Evolutionary conservation across 176 grass and related monocot species (phyloP), one percentile per base, ranked within the genome.

Genomic region (Lolium perenne): DNA sequence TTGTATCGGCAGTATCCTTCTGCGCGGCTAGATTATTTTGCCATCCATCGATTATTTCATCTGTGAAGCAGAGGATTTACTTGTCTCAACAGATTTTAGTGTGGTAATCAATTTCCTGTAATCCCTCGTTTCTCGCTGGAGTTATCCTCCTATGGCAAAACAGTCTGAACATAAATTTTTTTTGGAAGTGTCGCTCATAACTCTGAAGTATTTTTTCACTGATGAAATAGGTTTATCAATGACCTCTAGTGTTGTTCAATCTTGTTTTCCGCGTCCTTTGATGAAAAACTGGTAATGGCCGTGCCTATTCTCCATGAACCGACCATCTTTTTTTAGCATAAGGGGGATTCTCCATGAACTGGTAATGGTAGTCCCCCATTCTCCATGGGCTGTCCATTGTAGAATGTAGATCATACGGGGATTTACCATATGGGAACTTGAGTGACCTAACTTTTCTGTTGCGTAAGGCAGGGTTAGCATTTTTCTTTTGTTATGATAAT

Each of bases 231-330:
- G 4, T 35, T 48, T 16, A 50, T 17, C 50, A 9, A 69, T 82
- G 63, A 2, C 40, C 60, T 64, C 10, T 69, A 2, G 0, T 62
- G 15, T 53, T 53, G 57, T n/a, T 49, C 1, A 18, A 32, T 41
- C 54, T 83, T 8, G 22, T 61, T 83, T 84, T 84, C 21, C 38
- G 16, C 81, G 74, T 83, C 38, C 22, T n/a, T 83, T 4, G 15
- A 32, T 61, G 53, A 32, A 49, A 56, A 32, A 35, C 32, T 2
- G 32, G 32, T 35, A 35, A 29, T 29, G 2, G 26, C 26, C 26
- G 26, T 29, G 26, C 32, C 32, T 35, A 35, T 35, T 35, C 32
- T 35, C 32, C 32, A 3, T 35, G 32, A 35, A 35, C 32, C 2
- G 32, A 3, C 32, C 26, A 29, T 29, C 3, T 35, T 35, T 29